phyloP scores from a whole-genome alignment of 495 filamentous ascomycete species.

The Neurospora tetraspora region DNA sequence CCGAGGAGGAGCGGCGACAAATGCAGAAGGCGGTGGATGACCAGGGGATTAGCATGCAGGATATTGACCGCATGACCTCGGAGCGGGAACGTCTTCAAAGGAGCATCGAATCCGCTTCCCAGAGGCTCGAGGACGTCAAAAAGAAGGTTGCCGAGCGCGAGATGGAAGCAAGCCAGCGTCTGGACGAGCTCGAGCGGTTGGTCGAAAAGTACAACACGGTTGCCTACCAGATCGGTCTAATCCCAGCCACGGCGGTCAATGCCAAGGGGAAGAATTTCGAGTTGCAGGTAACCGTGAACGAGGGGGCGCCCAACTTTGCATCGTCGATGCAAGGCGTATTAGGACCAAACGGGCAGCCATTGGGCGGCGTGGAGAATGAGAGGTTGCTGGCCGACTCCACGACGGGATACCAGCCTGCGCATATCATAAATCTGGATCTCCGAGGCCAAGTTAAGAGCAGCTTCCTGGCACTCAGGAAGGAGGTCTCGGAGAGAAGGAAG shows the following conservation, averaged over 20 bases:
- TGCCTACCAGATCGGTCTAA: constrained; percentile 85
- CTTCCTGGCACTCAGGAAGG: constrained; percentile 69
- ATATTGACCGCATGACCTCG: constrained; percentile 97
- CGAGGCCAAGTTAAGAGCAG: constrained; percentile 68
- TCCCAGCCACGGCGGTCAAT: constrained; percentile 72
- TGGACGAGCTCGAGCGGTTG: constrained; percentile 80
- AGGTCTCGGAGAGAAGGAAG: constrained; percentile 78
- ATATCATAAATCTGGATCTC: constrained; percentile 79
- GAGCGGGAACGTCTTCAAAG: constrained; percentile 87
- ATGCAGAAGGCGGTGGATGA: constrained; percentile 80
- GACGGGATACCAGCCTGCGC: constrained; percentile 80
- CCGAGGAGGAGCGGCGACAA: constrained; percentile 67
- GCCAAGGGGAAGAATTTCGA: constrained; percentile 80
- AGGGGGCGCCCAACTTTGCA: constrained; percentile 56
- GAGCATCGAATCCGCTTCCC: constrained; percentile 61
- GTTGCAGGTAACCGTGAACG: constrained; percentile 57
- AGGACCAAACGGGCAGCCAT: constrained; percentile 34
- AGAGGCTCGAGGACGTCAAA: constrained; percentile 72
- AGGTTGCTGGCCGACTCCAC: constrained; percentile 69
- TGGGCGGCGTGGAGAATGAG: constrained; percentile 40
- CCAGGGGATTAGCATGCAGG: constrained; percentile 87
- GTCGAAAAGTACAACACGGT: constrained; percentile 87
- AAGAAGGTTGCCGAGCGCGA: constrained; percentile 75
- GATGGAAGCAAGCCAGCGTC: constrained; percentile 63
- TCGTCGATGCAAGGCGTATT: constrained; percentile 31